These are phyloP conservation scores for Alternaria rosae DNA, from an alignment of 2,329 filamentous ascomycete species.

Conservation along the genomic window DNA sequence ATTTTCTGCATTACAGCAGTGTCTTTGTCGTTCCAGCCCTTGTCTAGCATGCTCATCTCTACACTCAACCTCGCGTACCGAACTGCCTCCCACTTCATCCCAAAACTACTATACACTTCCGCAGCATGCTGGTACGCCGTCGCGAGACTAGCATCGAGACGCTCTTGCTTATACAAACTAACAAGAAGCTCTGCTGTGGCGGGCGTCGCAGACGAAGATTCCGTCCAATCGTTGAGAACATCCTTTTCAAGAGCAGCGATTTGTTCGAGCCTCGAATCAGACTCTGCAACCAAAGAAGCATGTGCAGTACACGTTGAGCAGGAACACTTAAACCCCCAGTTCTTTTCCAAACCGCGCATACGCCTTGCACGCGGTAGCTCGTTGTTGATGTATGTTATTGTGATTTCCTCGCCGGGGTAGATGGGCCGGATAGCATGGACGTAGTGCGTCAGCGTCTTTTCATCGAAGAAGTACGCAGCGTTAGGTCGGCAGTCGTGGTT, in stretches of 20 bases:
- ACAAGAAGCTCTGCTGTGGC: conserved; percentile 48
- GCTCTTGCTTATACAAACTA: conserved; percentile 48
- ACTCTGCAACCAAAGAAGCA: conserved; percentile 30
- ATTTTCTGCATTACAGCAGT: conserved; percentile 39
- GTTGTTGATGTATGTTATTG: conserved; percentile 54
- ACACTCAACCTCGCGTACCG: conserved; percentile 39
- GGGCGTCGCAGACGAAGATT: conserved; percentile 31
- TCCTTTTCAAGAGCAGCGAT: conserved; percentile 40
- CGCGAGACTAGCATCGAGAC: conserved; percentile 47
- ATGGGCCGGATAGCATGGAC: conserved; percentile 52
- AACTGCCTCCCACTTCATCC: conserved; percentile 38
- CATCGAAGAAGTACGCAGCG: conserved; percentile 53
- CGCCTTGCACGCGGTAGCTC: conserved; percentile 41
- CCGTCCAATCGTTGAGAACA: conserved; percentile 40
- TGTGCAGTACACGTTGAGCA: conserved; percentile 50
- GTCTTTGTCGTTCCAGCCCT: conserved; percentile 39
- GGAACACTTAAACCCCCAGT: conserved; percentile 52
- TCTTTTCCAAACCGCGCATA: conserved; percentile 39
- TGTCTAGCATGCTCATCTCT: conserved; percentile 40
- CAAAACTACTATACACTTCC: conserved; percentile 49
- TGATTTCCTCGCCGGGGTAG: conserved; percentile 52
- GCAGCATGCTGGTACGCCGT: conserved; percentile 51
- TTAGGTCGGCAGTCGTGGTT: conserved; percentile 50
- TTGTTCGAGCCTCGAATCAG: conserved; percentile 45
- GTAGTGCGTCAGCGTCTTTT: conserved; percentile 48